Conservation (phyloP, 208 protist species). For the Hexamita inflata region DNA sequence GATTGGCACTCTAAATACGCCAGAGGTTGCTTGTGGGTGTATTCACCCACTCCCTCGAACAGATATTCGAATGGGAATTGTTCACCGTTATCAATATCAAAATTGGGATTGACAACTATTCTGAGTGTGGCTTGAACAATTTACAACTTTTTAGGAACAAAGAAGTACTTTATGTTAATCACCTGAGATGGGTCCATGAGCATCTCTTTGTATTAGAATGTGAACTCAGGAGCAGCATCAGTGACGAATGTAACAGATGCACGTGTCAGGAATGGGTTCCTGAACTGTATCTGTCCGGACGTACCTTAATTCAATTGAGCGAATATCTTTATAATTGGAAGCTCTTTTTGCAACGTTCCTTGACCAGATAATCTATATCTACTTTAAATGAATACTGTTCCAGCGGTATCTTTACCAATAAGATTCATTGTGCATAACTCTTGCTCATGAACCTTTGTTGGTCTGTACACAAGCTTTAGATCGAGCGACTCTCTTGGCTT, state of each 20-base stretch:
- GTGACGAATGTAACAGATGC: not conserved
- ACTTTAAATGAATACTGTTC: not conserved
- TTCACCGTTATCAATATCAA: not conserved
- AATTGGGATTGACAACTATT: not conserved
- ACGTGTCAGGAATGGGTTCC: conserved; percentile 22
- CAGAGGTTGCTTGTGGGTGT: not conserved
- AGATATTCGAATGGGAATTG: not conserved
- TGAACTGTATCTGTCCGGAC: not conserved
- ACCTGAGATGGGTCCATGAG: not conserved
- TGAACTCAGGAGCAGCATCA: not conserved
- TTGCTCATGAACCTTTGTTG: not conserved
- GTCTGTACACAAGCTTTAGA: not conserved
- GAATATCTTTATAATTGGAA: conserved; percentile 2
- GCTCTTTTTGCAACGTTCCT: not conserved
- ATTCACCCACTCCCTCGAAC: not conserved
- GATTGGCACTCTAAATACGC: not conserved
- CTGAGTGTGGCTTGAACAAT: not conserved
- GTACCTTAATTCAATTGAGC: not conserved
- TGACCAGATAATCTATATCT: not conserved
- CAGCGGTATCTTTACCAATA: not conserved
- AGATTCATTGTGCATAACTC: not conserved
- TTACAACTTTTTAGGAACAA: not conserved
- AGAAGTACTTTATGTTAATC: not conserved
- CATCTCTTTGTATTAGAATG: not conserved
- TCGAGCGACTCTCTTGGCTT: too few relatives aligned